Percentiles rank a stretch among this genome's conserved stretches.
These are phyloP conservation scores for Arthromyces matolae DNA, from an alignment of 768 basidiomycete genomes.

Conservation along the genomic window DNA sequence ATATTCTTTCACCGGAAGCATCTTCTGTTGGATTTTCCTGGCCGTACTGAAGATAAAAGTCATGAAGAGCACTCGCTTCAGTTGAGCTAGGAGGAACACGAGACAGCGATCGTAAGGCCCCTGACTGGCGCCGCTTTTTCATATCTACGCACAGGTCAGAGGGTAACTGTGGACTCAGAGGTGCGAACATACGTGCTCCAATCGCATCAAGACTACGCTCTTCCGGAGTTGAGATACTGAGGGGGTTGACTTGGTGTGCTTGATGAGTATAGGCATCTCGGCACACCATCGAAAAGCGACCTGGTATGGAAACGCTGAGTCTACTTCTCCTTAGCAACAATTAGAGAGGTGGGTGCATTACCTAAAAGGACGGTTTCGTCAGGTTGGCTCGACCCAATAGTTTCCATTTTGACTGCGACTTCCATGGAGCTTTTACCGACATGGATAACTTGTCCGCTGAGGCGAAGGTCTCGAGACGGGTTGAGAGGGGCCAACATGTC, in stretches of 20 bases:
- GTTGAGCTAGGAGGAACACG: conserved; percentile 69
- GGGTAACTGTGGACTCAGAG: too few species aligned
- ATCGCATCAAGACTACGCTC: conserved; percentile 60
- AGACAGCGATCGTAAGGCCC: conserved; percentile 56
- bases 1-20: conserved; percentile 45
- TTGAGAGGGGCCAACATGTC: conserved; percentile 63
- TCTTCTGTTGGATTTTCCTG: conserved; percentile 31
- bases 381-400: conserved; percentile 39
- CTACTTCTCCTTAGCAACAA: too few species aligned
- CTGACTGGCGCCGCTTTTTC: conserved; percentile 52
- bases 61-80: conserved; percentile 68
- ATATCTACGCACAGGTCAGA: conserved; percentile 49
- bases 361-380: conserved; percentile 69
- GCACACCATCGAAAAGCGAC: conserved; percentile 92
- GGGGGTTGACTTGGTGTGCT: conserved; percentile 59
- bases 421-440: conserved; percentile 79
- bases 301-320: conserved; percentile 40
- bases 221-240: conserved; percentile 56
- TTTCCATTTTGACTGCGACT: conserved; percentile 84
- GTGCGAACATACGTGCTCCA: conserved; percentile 57
- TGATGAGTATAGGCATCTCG: conserved; percentile 64
- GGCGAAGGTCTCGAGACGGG: conserved; percentile 61
- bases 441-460: conserved; percentile 80
- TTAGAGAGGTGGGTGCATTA: too few species aligned
- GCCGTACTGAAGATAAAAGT: conserved; percentile 61